Conservation (phyloP, 805 yeast species). For the Brettanomyces bruxellensis region DNA sequence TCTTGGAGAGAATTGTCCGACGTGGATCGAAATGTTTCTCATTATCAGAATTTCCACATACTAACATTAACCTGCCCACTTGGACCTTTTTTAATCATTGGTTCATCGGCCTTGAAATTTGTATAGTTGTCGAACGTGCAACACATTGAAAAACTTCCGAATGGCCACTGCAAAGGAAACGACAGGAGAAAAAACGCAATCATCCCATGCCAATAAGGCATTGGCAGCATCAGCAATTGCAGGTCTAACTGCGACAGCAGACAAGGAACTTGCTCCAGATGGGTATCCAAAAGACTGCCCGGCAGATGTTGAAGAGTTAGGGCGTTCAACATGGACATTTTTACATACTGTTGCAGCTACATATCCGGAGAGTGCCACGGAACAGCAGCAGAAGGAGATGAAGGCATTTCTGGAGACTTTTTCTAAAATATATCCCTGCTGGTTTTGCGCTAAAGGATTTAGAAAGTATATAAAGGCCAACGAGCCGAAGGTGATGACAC, state of each 20-base stretch:
- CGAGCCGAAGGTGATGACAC: conserved; percentile 51
- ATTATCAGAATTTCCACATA: too few relatives aligned
- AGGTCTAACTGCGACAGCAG: neutral
- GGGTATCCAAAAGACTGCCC: conserved; percentile 53
- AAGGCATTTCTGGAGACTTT: conserved; percentile 58
- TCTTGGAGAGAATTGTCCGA: too few relatives aligned
- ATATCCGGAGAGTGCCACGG: conserved; percentile 65
- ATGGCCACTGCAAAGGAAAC: conserved; percentile 34
- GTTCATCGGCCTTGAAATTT: neutral
- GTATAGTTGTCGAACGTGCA: conserved; percentile 71
- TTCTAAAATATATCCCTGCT: conserved; percentile 83
- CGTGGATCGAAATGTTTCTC: too few relatives aligned
- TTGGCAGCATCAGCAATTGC: conserved; percentile 1
- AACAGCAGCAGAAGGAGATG: conserved; percentile 61
- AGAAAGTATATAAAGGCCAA: conserved; percentile 43
- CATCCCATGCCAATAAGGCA: conserved; percentile 3
- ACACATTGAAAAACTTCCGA: conserved; percentile 71
- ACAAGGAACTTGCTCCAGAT: conserved; percentile 13
- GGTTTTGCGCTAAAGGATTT: conserved; percentile 88
- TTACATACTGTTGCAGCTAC: conserved; percentile 85
- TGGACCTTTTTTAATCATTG: neutral
- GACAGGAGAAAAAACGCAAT: neutral
- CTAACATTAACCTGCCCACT: too few relatives aligned
- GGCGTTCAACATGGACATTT: conserved; percentile 87
- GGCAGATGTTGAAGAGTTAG: conserved; percentile 75